Evolutionary conservation across 371 early-diverging fungal species (phyloP), one percentile per base, ranked within the genome.

Genomic region (Choanephora cucurbitarum): DNA sequence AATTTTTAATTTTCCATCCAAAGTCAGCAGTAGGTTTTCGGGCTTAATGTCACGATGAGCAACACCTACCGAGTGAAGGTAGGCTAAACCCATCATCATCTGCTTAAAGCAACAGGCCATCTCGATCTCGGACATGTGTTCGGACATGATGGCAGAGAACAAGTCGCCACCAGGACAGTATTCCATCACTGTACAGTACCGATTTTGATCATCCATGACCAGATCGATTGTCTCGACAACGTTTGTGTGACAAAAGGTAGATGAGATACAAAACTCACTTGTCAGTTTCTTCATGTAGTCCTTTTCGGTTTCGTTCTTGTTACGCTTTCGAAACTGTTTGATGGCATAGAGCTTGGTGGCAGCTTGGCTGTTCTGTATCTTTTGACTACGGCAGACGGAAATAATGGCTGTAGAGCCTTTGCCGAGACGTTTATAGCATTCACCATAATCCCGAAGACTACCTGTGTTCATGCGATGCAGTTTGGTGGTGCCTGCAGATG

Each of bases 171-270:
- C 91, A 42, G 86, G 72, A 69, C 92, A 91, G 48, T 73, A 77
- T 67, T 92, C 94, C 98, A 97, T 97, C 17, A 96, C 93, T 54
- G 90, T 92, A 74, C 94, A 98, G 88, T 95, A 96, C 42, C 87
- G 79, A 28, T 79, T 80, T 53, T 89, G 84, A 58, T 86, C 81
- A 67, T 96, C 95, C 69, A 90, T 83, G 14, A 95, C 89, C 21
- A 98, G 71, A 69, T 98, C 97, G 11, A 96, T 81, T 0, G 96
- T 96, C 60, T 91, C 84, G 13, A 97, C 90, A 8, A 98, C 69
- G 67, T 97, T 96, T 52, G 81, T 80, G 69, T 96, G 94, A 47
- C 88, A 81, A 42, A 97, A 76, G 17, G 89, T 86, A 3, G 93
- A 91, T 32, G 88, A 83, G 57, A 96, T 96, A 70, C 96, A 95